These are phyloP conservation scores for Botrytis hyacinthi DNA, from an alignment of 2,329 filamentous ascomycete genomes.

Conservation along the genomic window DNA sequence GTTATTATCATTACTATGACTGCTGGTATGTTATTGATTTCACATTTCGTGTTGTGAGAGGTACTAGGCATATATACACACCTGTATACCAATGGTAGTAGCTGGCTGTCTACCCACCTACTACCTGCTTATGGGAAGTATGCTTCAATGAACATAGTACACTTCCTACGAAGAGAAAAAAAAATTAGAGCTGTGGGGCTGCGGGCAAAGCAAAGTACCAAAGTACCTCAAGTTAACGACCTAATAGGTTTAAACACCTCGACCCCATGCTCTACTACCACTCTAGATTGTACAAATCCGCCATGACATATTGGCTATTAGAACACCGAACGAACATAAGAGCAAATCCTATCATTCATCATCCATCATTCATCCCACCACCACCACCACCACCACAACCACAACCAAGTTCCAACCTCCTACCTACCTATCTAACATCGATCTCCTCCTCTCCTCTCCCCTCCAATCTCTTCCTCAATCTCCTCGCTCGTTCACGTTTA, in stretches of 20 bases:
- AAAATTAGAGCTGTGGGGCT: conserved; percentile 4
- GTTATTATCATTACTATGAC: neutral
- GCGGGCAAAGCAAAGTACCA: conserved; percentile 3
- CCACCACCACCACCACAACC: neutral
- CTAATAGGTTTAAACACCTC: conserved; percentile 2
- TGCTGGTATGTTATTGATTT: neutral
- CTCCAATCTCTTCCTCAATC: neutral
- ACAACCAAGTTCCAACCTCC: neutral
- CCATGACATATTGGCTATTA: conserved; percentile 10
- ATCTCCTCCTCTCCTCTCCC: neutral
- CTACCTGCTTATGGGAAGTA: neutral
- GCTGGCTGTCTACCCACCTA: neutral
- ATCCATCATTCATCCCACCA: neutral
- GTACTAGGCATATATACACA: neutral
- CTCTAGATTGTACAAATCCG: conserved; percentile 14
- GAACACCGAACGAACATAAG: neutral
- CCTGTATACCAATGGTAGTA: neutral
- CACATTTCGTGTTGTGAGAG: neutral
- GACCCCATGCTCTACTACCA: conserved; percentile 4
- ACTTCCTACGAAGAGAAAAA: neutral
- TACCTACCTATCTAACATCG: neutral
- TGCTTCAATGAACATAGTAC: neutral
- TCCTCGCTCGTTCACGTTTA: neutral
- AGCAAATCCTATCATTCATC: conserved; percentile 11
- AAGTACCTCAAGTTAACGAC: conserved; percentile 9